Conservation (phyloP, 2,329 filamentous ascomycete genomes). For the Thermoascus crustaceus region DNA sequence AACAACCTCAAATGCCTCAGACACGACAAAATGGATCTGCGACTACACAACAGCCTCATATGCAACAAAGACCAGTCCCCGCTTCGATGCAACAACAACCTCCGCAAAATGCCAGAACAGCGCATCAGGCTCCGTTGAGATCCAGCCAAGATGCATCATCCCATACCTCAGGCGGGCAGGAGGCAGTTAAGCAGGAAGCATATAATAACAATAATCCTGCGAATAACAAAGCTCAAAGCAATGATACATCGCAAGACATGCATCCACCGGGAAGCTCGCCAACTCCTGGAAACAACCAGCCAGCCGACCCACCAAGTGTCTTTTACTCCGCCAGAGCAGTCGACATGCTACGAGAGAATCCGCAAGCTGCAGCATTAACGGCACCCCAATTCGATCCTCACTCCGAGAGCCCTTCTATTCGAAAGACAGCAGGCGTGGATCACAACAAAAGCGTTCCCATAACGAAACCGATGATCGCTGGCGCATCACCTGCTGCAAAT, state of each 20-base stretch:
- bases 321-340: constrained; percentile 67
- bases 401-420: constrained; percentile 73
- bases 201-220: constrained; percentile 8
- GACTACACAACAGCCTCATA: no score
- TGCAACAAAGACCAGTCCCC: no score
- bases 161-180: constrained; percentile 9
- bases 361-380: constrained; percentile 34
- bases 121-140: neutral
- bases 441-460: constrained; percentile 70
- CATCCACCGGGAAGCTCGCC: constrained; percentile 22
- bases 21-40: constrained; percentile 14
- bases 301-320: constrained; percentile 40
- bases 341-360: constrained; percentile 47
- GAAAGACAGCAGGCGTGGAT: constrained; percentile 81
- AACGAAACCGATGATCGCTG: constrained; percentile 37
- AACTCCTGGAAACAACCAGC: constrained; percentile 11
- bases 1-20: constrained; percentile 15
- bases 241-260: constrained; percentile 15
- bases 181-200: constrained; percentile 20
- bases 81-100: no score
- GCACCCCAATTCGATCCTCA: constrained; percentile 61
- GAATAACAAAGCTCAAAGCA: constrained; percentile 7
- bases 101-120: constrained; percentile 1
- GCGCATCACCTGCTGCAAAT: constrained; percentile 23
- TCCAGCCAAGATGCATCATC: constrained; percentile 7